Base-by-base conservation (phyloP, 1,139 yeast species). In the Candida sp. region DNA sequence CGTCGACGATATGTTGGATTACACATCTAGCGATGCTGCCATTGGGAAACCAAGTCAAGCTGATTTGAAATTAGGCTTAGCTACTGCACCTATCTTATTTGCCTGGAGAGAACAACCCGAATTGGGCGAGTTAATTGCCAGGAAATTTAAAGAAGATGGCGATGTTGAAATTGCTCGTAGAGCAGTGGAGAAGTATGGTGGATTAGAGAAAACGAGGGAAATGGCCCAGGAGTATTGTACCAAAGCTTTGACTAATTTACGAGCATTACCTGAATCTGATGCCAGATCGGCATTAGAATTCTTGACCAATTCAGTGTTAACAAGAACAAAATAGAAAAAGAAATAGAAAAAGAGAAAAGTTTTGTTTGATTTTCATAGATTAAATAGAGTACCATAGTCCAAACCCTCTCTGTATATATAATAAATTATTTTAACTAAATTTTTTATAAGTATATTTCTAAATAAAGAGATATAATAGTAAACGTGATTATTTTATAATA, bases 31-130 rank as follows among this genome's bases (percentile, higher is more conserved):
- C 36, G 90, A 89, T 29, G 78, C 79, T 30, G 81, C 87, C 42
- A 70, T 93, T 47, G 99, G 99, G 35, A 93, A 93, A 63, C 99
- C 99, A 9, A 85, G 96, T 21, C 96, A 91, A 56, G 98, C 97
- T 2, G 99, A 93, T 65, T 75, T 93, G 54, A 84, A 91, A 61
- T 74, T 93, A 40, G 99, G 99, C 0, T 75, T 93, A 50, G 98
- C 98, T 1, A 93, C 99, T 1, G 98, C 98, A 0, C 99, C 99
- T 2, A 91, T 93, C 4, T 70, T 93, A 45, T 93, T 78, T 66
- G 98, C 99, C 1, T 93, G 99, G 99, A 82, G 80, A 57, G 81
- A 85, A 60, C 82, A 80, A 55, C 96, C 97, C 1, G 87, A 84
- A 49, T 70, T 93, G 43, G 98, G 97, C 2, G 83, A 81, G 29